phyloP scores from a whole-genome alignment of 805 yeast species.

The Saccharomycopsis malanga region DNA sequence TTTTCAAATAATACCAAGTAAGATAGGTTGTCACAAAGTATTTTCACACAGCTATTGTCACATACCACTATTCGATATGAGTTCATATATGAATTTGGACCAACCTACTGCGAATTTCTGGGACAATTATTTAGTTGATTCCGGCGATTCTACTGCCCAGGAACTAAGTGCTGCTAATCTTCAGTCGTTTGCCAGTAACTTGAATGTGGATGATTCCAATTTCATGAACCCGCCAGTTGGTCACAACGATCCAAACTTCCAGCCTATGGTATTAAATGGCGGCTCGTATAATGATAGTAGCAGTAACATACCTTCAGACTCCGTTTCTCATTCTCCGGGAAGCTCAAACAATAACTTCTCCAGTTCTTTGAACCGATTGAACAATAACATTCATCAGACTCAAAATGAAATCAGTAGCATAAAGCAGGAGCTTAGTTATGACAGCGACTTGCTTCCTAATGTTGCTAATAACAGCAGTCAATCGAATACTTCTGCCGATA shows the following conservation, averaged over 20 bases:
- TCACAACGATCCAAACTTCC: background rate
- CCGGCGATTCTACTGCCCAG: background rate
- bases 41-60: no score
- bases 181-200: constrained; percentile 7
- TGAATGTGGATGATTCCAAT: background rate
- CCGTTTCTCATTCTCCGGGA: constrained; percentile 1
- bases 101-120: constrained; percentile 11
- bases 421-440: constrained; percentile 10
- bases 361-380: constrained; percentile 8
- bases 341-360: background rate
- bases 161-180: constrained; percentile 19
- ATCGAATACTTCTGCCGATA: background rate
- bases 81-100: background rate
- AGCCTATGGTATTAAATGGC: background rate
- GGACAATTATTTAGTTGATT: constrained; percentile 8
- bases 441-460: background rate
- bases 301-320: constrained; percentile 2
- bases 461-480: background rate
- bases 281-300: background rate
- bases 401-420: constrained; percentile 14
- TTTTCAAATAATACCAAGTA: no score
- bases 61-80: no score
- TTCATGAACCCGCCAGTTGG: background rate
- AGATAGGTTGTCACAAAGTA: no score
- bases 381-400: constrained; percentile 12